Conservation (phyloP, 768 basidiomycete genomes). For the Psilocybe subaeruginosa region DNA sequence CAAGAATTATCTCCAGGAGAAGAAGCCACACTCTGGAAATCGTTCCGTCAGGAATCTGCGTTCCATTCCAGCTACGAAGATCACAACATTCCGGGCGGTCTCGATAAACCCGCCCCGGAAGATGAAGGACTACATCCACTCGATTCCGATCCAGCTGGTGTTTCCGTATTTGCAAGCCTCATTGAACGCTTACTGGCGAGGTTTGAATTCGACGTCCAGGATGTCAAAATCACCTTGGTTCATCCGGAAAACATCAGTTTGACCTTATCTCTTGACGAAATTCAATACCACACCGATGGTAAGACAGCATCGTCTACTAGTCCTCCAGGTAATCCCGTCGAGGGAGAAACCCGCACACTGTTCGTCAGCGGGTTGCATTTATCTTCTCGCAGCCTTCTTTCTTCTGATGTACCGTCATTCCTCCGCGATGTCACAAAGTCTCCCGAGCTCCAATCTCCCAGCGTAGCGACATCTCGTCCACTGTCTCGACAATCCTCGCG, state of each 20-base stretch:
- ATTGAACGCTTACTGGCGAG: conserved; percentile 79
- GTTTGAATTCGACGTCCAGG: conserved; percentile 75
- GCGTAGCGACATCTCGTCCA: conserved; percentile 31
- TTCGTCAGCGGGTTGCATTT: conserved; percentile 60
- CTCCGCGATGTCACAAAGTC: conserved; percentile 21
- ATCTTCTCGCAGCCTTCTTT: conserved; percentile 33
- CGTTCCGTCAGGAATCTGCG: conserved; percentile 54
- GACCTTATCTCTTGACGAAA: conserved; percentile 57
- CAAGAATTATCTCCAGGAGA: conserved; percentile 77
- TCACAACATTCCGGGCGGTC: conserved; percentile 66
- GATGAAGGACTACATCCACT: conserved; percentile 41
- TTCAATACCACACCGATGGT: conserved; percentile 58
- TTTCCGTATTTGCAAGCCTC: conserved; percentile 79
- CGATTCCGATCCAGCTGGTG: conserved; percentile 70
- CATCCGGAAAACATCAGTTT: conserved; percentile 65
- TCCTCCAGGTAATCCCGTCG: conserved; percentile 7
- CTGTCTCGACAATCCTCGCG: conserved; percentile 55
- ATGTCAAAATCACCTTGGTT: conserved; percentile 71
- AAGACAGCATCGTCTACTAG: conserved; percentile 2
- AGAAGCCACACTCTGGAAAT: conserved; percentile 70
- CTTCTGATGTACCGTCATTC: conserved; percentile 3
- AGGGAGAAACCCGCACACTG: conserved; percentile 49
- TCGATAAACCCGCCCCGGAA: conserved; percentile 53
- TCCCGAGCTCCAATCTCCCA: conserved; percentile 18
- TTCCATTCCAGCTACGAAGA: conserved; percentile 29